Evolutionary conservation across 148 eudicot species (phyloP).

Genomic region (Fallopia convolvulus): DNA sequence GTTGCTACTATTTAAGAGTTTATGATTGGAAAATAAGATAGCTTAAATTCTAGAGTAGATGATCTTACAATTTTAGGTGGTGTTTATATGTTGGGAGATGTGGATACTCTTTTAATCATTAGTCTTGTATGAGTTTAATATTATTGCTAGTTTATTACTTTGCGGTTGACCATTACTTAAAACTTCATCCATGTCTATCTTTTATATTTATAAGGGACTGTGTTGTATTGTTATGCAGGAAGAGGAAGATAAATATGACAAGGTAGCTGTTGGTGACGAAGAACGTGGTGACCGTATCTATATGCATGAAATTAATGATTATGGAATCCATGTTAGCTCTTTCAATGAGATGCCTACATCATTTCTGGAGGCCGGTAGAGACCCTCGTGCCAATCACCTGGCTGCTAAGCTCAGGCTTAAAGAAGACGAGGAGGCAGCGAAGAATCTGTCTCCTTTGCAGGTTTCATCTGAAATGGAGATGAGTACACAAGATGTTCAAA

Average conservation of each 20-base stretch:
- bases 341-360: slow-evolving; percentile 41
- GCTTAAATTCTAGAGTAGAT: background rate
- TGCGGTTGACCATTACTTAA: background rate
- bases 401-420: slow-evolving; percentile 68
- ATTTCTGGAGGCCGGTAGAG: slow-evolving; percentile 35
- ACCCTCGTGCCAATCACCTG: slow-evolving; percentile 76
- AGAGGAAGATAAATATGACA: slow-evolving; percentile 71
- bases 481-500: background rate
- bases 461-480: slow-evolving; percentile 29
- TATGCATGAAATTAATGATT: slow-evolving; percentile 44
- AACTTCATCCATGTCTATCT: background rate
- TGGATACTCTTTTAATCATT: background rate
- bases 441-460: slow-evolving; percentile 31
- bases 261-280: slow-evolving; percentile 57
- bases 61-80: background rate
- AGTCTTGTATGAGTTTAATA: background rate
- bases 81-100: too few species aligned
- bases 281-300: slow-evolving; percentile 43
- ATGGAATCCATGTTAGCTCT: slow-evolving; percentile 25
- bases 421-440: slow-evolving; percentile 71
- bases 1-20: background rate
- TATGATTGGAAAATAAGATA: background rate
- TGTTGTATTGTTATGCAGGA: slow-evolving; percentile 36
- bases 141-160: background rate
- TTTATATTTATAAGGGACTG: background rate